Base-by-base conservation (phyloP, 768 basidiomycete species). In the Lentinula lateritia region DNA sequence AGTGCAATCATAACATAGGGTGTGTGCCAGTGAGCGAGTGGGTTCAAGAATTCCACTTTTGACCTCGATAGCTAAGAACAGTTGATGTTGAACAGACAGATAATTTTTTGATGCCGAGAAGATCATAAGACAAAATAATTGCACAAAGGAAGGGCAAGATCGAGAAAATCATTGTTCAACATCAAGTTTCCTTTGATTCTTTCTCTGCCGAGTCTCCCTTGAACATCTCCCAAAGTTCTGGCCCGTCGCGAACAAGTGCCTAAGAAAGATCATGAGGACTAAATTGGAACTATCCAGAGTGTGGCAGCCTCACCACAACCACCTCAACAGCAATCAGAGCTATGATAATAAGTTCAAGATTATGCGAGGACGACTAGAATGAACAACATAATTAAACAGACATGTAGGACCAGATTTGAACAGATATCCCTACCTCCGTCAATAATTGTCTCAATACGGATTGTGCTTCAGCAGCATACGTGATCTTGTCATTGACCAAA, bases 341-440 rank as follows among this genome's bases (percentile, higher is more conserved):
- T 65, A 98, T 98, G 70, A 98, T 98, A 64, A 98, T 90, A 5
- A 96, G 78, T 74, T 98, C 96, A 90, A 98, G 95, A 2, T 90
- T 86, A 68, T 97, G 93, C 2, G 82, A 84, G 5, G 91, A 92
- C 3, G 93, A 92, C 92, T 96, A 67, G 9, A 34, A 6, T 36
- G 57, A 34, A 50, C 52, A 18, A 41, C 39, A 13, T 55, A 5
- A 55, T 23, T 38, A 55, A 8, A 20, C 9, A 6, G 20, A 5
- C 5, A 35, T 5, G 2, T 12, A 54, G 56, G 38, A 39, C 36
- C n/a, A 10, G 61, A 34, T 20, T 3, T 28, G 28, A 45, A 34
- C 56, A 60, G 28, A 34, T 28, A 34, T 57, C 18, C 66, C 45
- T 68, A 89, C 93, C 80, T 95, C 93, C 0, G 93, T 94, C 34